A percentile compares a stretch with the other conserved stretches of the same genome.
Conservation (phyloP, 768 basidiomycete genomes). For the Leccinum uliginosum region DNA sequence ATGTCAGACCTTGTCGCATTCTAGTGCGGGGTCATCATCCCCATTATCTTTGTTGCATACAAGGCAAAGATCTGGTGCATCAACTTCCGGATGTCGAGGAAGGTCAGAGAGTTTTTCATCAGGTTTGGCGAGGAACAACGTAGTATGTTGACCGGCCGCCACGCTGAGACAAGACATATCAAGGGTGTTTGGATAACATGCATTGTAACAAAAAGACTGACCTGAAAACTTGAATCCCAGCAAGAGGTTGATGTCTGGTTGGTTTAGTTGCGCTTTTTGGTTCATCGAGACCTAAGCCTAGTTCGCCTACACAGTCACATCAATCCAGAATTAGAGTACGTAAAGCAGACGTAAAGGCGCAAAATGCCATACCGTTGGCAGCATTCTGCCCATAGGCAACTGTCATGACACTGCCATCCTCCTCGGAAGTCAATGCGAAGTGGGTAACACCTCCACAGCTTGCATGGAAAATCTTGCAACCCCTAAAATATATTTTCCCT, state of each 20-base stretch:
- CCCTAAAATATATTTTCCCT: constrained; percentile 39
- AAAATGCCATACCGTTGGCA: constrained; percentile 54
- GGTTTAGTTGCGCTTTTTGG: constrained; percentile 88
- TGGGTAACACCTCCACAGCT: constrained; percentile 87
- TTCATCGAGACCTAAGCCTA: constrained; percentile 75
- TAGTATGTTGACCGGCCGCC: constrained; percentile 83
- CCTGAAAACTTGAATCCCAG: constrained; percentile 71
- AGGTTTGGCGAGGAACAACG: constrained; percentile 75
- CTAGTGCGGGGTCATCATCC: constrained; percentile 70
- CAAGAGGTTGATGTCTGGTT: constrained; percentile 61
- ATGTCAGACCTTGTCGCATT: constrained; percentile 79
- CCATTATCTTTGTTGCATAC: constrained; percentile 68
- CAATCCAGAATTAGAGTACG: neutral
- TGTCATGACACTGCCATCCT: constrained; percentile 73
- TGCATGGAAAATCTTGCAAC: constrained; percentile 68
- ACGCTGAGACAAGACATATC: constrained; percentile 43
- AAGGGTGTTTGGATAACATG: neutral
- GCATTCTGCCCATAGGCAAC: constrained; percentile 85
- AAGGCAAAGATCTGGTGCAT: constrained; percentile 63
- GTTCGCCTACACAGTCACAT: constrained; percentile 53
- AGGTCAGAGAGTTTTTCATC: constrained; percentile 72
- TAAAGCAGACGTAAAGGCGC: too few species aligned
- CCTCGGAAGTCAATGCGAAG: constrained; percentile 73
- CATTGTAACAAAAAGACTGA: constrained; percentile 42
- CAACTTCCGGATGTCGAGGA: constrained; percentile 77